phyloP scores from a whole-genome alignment of 1,284 basidiomycete species.

The Ganoderma meredithae region DNA sequence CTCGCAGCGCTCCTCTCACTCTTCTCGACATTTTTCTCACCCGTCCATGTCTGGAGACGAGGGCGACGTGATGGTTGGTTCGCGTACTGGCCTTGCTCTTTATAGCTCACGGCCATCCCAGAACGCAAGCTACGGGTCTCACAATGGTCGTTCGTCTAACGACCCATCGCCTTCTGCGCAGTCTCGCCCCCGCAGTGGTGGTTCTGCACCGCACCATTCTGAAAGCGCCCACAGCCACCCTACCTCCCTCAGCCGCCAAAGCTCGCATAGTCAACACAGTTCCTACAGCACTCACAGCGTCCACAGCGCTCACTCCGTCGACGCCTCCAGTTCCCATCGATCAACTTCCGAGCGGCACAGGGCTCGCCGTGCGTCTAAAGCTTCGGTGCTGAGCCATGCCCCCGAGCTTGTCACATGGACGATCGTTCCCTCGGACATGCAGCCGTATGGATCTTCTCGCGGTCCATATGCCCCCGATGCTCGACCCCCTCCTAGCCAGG shows the following conservation, averaged over 20 bases:
- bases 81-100: constrained; percentile 32
- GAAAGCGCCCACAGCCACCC: constrained; percentile 23
- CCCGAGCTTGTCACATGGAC: constrained; percentile 17
- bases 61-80: constrained; percentile 25
- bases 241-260: constrained; percentile 10
- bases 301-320: neutral
- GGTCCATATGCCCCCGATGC: constrained; percentile 17
- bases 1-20: constrained; percentile 26
- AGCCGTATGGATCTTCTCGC: constrained; percentile 22
- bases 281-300: constrained; percentile 8
- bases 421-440: constrained; percentile 18
- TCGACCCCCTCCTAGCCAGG: constrained; percentile 22
- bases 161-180: constrained; percentile 18
- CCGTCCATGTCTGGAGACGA: constrained; percentile 25
- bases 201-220: constrained; percentile 19
- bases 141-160: constrained; percentile 12
- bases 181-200: constrained; percentile 24
- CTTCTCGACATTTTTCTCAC: constrained; percentile 1
- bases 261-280: constrained; percentile 14
- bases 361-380: constrained; percentile 23
- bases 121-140: constrained; percentile 13
- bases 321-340: constrained; percentile 12
- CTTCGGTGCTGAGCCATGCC: constrained; percentile 8
- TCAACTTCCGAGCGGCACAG: constrained; percentile 15
- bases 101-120: constrained; percentile 31